Evolutionary conservation across 75 land plant genomes (phyloP).

Genomic region (Azolla pinnata): DNA sequence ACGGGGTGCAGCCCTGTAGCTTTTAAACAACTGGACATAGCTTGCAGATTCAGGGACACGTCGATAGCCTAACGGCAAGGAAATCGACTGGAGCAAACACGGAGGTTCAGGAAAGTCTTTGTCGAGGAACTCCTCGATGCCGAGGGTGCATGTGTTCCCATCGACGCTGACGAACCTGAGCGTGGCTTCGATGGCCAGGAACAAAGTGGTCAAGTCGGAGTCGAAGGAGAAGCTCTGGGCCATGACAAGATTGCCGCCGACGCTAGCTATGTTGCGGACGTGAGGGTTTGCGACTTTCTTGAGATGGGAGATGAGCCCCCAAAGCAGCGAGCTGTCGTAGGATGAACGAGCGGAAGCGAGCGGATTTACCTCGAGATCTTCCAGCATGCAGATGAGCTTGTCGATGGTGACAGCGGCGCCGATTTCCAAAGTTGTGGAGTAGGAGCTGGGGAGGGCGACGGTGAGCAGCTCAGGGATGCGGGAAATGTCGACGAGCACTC

Average conservation of each 20-base stretch:
- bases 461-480: slow-evolving; percentile 50
- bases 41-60: neutral
- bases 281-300: slow-evolving; percentile 54
- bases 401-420: slow-evolving; percentile 70
- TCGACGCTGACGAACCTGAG: slow-evolving; percentile 26
- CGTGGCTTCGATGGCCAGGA: slow-evolving; percentile 44
- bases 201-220: slow-evolving; percentile 80
- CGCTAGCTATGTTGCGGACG: slow-evolving; percentile 66
- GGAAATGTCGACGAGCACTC: slow-evolving; percentile 57
- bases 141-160: slow-evolving; percentile 13
- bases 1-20: slow-evolving; percentile 73
- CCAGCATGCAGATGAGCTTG: slow-evolving; percentile 42
- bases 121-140: slow-evolving; percentile 54
- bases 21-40: slow-evolving; percentile 29
- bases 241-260: slow-evolving; percentile 87
- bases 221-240: slow-evolving; percentile 56
- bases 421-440: slow-evolving; percentile 16
- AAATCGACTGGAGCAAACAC: slow-evolving; percentile 43
- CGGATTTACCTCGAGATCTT: slow-evolving; percentile 11
- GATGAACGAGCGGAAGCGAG: no score
- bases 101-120: slow-evolving; percentile 31
- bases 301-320: slow-evolving; percentile 51
- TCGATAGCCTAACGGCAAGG: slow-evolving; percentile 37
- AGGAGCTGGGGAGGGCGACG: slow-evolving; percentile 5
- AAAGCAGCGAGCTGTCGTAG: slow-evolving; percentile 22